Base-by-base conservation (phyloP, 2,329 filamentous ascomycete species). In the Venturia nashicola region DNA sequence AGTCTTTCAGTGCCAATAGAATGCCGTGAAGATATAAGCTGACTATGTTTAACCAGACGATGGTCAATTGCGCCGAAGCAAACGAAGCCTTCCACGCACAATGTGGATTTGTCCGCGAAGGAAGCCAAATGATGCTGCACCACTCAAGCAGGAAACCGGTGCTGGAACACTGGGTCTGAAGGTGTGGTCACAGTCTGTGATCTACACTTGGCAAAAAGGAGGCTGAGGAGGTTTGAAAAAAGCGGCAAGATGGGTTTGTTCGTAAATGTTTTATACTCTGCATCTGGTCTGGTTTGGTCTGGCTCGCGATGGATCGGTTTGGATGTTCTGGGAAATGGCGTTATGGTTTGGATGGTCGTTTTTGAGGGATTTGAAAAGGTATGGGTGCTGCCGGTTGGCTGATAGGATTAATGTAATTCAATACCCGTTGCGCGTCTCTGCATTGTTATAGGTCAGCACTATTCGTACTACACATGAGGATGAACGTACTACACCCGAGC, bases 51-150 rank as follows among this genome's bases (percentile, higher is more conserved):
- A 12, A 44, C 12, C 23, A 66, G 65, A 67, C 67, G 2, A 61
- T 67, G 39, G 65, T 67, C 18, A 55, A 57, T 36, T 67, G 67
- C 43, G 59, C 64, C 14, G 67, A 68, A 61, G 59, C 44, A 16
- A 69, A 69, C 48, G 67, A 68, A 44, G 63, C 67, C 14, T 69
- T 69, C 59, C 65, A 69, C 54, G 61, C 61, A 27, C 67, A 69
- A 40, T 61, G 59, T 40, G 67, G 65, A 14, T 68, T 66, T 63
- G 54, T 51, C 23, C 43, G 54, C 23, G 64, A 65, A 64, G 64
- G 64, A 6, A 54, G 32, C 27, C 32, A 43, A 14, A 65, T 65
- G 63, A 59, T 65, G 44, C 61, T 63, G 16, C 61, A 63, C 51
- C 61, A 63, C n/a, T 60, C 59, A 5, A 34, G 20, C 59, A 42